Base-by-base conservation (phyloP, 2,329 filamentous ascomycete species). In the Nigrograna mackinnonii region DNA sequence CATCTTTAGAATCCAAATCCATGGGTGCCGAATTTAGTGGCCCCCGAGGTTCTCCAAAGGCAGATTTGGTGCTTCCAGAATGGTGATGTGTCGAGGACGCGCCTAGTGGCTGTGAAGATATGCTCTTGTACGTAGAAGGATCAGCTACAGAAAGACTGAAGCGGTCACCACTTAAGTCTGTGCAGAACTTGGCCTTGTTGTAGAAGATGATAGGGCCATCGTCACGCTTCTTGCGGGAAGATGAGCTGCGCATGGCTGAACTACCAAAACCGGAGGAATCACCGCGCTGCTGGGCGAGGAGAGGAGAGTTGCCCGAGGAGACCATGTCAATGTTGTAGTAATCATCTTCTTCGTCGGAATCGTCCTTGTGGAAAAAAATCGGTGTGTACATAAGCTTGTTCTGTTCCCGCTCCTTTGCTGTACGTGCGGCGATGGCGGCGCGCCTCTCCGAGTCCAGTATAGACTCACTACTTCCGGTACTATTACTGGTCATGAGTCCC, bases 121-220 rank as follows among this genome's bases (percentile, higher is more conserved):
- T 46, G 12, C 52, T 47, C 17, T 64, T 52, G 48, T 71, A 71
- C 2, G 53, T 47, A 11, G 53, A 47, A 3, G 56, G 47, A 20
- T 52, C 47, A 6, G 52, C 48, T 14, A 43, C 40, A 4, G 50
- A 55, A 2, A 50, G 47, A 5, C 55, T 57, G 6, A 47, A 43
- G 17, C 54, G 73, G 54, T 91, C 86, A 2, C 85, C 85, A 13
- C 85, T 88, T 3, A 94, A 69, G 62, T 95, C 90, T 1, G 85
- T 91, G 63, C 84, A 94, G 63, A 94, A 95, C 0, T 81, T 82
- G 1, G 86, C 86, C 19, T 86, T 87, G 46, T 80, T 89, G 63
- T 92, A 95, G 60, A 91, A 95, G 14, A 92, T 90, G 52, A 95
- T 86, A 1, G 87, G 84, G 6, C 89, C 89, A 44, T 87, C 83